Conservation (phyloP, 176 grass and related monocot genomes). For the Aegilops sharonensis region DNA sequence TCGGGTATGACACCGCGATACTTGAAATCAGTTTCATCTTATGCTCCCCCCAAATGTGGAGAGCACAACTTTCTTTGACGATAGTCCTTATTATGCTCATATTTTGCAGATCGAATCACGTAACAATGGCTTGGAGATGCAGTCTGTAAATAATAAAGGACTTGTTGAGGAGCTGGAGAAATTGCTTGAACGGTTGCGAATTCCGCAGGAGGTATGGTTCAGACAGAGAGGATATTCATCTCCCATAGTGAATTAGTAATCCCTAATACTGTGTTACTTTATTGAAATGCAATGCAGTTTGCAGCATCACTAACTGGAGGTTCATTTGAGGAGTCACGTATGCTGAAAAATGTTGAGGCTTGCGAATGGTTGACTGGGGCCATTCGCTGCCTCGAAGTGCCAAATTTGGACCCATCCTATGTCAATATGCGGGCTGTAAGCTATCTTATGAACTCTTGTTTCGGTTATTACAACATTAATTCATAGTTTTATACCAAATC, state of each 20-base stretch:
- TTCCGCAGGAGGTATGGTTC: slow-evolving; percentile 80
- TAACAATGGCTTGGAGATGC: slow-evolving; percentile 92
- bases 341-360: slow-evolving; percentile 99
- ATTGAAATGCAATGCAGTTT: slow-evolving; percentile 48
- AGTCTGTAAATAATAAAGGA: slow-evolving; percentile 80
- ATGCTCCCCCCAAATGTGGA: not conserved
- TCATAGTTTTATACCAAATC: not conserved
- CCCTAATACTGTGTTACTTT: slow-evolving; percentile 37
- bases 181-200: slow-evolving; percentile 67
- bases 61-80: not conserved
- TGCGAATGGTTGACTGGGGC: slow-evolving; percentile 98
- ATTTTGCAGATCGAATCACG: slow-evolving; percentile 89
- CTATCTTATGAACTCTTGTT: slow-evolving; percentile 22
- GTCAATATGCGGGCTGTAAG: slow-evolving; percentile 83
- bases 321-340: slow-evolving; percentile 91
- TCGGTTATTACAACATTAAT: slow-evolving; percentile 19
- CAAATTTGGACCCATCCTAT: slow-evolving; percentile 94
- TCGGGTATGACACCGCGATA: not conserved
- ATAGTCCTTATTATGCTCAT: too few relatives aligned
- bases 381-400: slow-evolving; percentile 67
- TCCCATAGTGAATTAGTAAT: slow-evolving; percentile 2
- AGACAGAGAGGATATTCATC: slow-evolving; percentile 26
- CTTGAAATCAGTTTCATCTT: not conserved
- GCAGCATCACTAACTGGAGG: slow-evolving; percentile 79
- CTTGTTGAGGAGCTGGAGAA: slow-evolving; percentile 91